Evolutionary conservation across 495 filamentous ascomycete species (phyloP).

Genomic region (Hypoxylon crocopeplum): DNA sequence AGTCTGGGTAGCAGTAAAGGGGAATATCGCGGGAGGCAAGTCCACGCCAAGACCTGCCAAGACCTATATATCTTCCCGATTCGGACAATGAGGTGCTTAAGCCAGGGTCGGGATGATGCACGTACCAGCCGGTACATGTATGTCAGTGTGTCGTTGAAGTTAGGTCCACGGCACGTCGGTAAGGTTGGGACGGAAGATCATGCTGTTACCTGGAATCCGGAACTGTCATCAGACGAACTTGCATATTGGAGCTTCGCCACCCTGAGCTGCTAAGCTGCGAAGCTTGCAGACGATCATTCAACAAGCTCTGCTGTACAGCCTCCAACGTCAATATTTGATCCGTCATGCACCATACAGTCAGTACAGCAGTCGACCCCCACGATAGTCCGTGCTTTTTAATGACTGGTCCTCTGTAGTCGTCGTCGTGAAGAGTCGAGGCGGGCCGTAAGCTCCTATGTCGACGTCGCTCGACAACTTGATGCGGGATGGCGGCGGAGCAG

Average conservation of each 20-base stretch:
- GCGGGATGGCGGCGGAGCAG: constrained; percentile 25
- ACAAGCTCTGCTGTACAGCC: constrained; percentile 5
- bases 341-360: constrained; percentile 15
- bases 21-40: constrained; percentile 31
- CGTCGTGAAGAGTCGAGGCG: constrained; percentile 1
- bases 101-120: constrained; percentile 22
- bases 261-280: background rate
- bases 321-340: constrained; percentile 9
- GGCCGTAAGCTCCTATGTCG: constrained; percentile 1
- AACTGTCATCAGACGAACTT: constrained; percentile 38
- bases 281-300: constrained; percentile 31
- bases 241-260: constrained; percentile 31
- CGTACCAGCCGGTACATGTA: constrained; percentile 15
- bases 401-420: background rate
- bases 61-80: constrained; percentile 20
- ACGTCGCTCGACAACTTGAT: constrained; percentile 3
- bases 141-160: constrained; percentile 20
- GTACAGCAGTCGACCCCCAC: background rate
- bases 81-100: constrained; percentile 21
- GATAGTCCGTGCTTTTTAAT: constrained; percentile 2
- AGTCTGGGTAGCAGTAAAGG: constrained; percentile 33
- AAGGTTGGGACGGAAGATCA: constrained; percentile 27
- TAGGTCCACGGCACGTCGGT: constrained; percentile 21
- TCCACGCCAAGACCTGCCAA: constrained; percentile 26
- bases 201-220: constrained; percentile 37